Base-by-base conservation (phyloP, 2,329 filamentous ascomycete species). In the Pezicula rhizophila region DNA sequence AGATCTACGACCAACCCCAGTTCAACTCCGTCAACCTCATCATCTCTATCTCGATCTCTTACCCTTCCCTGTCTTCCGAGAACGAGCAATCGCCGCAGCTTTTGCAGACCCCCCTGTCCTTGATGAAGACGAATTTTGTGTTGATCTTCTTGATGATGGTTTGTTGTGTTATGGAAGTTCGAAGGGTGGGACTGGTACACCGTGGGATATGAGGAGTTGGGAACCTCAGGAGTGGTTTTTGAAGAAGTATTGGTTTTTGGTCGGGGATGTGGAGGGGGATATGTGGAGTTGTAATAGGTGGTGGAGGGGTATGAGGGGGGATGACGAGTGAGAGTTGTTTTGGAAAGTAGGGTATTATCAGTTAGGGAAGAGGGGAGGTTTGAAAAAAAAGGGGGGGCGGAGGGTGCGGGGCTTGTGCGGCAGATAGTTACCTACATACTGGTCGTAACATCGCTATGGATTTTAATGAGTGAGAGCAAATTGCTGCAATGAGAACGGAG, bases 181-280 rank as follows among this genome's bases (percentile, higher is more conserved):
- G 12, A 60, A 60, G 23, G 66, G 68, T 59, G 53, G 58, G 12
- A 65, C 67, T 5, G 65, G 66, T 14, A 65, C 70, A n/a, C 66
- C 71, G 0, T 74, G 71, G 71, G 70, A 71, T 47, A 59, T 61
- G 33, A 64, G 70, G 11, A 70, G 68, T 49, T 74, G 71, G 71
- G 71, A 74, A 50, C 70, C 67, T 2, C 65, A 64, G 47, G 53
- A 60, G 2, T 73, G 70, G 71, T 73, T 73, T 51, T 47, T 73
- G 35, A 63, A 66, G 37, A 73, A 74, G 52, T 72, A 69, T 52
- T 63, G 59, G 44, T 52, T 55, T 47, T 50, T 70, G 5, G 55
- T 65, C 5, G 66, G 66, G 2, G 66, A 64, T 2, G 67, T 61
- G 54, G 62, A 70, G 5, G 67, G 64, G 6, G 66, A 68, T 37